Conservation (phyloP, 345 rosid genomes). For the Rhizophora apiculata region DNA sequence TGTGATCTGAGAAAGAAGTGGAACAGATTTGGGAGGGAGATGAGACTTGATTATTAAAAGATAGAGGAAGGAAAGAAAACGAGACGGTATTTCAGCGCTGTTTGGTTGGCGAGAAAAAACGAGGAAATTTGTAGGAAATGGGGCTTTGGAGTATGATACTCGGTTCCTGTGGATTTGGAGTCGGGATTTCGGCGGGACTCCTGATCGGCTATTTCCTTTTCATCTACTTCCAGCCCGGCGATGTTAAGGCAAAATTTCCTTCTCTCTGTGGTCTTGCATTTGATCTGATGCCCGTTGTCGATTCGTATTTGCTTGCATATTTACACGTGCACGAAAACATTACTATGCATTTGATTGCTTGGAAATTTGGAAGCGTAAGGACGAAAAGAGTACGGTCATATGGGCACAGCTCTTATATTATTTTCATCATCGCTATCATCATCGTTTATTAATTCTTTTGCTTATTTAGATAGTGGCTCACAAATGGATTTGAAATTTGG, state of each 20-base stretch:
- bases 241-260: constrained; percentile 55
- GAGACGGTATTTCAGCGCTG: background rate
- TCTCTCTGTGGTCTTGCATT: background rate
- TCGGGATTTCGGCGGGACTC: constrained; percentile 79
- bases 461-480: too few relatives aligned
- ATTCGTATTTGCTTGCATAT: background rate
- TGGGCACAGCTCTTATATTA: too few relatives aligned
- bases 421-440: too few relatives aligned
- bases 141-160: constrained; percentile 64
- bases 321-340: background rate
- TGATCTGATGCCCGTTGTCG: background rate
- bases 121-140: constrained; percentile 32
- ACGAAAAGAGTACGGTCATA: too few relatives aligned
- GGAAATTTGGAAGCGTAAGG: background rate
- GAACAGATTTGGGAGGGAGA: background rate
- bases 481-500: too few relatives aligned
- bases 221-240: constrained; percentile 68
- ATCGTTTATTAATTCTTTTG: too few relatives aligned
- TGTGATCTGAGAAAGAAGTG: background rate
- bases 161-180: constrained; percentile 83
- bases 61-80: background rate
- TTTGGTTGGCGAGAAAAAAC: background rate
- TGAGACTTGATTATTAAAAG: background rate
- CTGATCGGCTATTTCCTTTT: constrained; percentile 70
- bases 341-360: too few relatives aligned